Conservation (phyloP, 345 rosid genomes). For the Eucalyptus regnans region DNA sequence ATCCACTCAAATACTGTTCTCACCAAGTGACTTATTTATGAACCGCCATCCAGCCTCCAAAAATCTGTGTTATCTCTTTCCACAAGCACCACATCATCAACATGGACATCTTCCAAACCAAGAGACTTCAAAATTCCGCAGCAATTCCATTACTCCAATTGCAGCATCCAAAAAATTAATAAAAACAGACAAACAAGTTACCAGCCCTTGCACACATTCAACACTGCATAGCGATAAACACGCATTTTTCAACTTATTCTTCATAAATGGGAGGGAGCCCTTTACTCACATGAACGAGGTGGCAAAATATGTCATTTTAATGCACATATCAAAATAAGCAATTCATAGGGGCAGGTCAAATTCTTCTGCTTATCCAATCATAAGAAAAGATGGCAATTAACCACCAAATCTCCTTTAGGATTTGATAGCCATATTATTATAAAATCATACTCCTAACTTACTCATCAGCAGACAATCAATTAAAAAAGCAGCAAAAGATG, state of each 20-base stretch:
- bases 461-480: neutral
- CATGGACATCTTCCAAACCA: neutral
- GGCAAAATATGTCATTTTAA: neutral
- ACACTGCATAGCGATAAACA: neutral
- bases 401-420: neutral
- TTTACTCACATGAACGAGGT: neutral
- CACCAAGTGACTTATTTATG: neutral
- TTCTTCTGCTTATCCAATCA: neutral
- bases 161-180: neutral
- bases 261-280: neutral
- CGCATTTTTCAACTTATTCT: neutral
- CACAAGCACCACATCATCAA: neutral
- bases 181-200: neutral
- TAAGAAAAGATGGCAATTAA: neutral
- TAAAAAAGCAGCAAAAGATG: neutral
- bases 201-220: neutral
- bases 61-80: neutral
- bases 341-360: neutral
- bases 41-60: neutral
- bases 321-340: neutral
- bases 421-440: neutral
- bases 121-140: neutral
- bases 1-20: neutral
- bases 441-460: neutral
- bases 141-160: neutral